Evolutionary conservation across 495 filamentous ascomycete species (phyloP).

Genomic region (Penicillium waksmanii): DNA sequence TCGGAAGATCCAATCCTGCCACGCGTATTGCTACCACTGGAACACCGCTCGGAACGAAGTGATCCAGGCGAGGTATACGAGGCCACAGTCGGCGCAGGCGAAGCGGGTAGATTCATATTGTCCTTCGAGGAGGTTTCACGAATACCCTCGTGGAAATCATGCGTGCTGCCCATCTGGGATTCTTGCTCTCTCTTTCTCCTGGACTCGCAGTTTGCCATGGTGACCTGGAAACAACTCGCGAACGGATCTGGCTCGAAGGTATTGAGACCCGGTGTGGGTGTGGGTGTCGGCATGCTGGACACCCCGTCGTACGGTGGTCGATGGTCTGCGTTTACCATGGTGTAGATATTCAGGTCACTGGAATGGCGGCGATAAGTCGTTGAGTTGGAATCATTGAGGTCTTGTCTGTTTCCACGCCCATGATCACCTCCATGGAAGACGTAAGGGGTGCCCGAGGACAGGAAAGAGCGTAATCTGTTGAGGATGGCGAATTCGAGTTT

Average conservation of each 20-base stretch:
- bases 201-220: not conserved
- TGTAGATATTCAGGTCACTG: constrained; percentile 24
- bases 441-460: not conserved
- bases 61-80: not conserved
- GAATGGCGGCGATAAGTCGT: constrained; percentile 13
- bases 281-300: too few relatives aligned
- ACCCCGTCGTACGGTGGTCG: not conserved
- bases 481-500: constrained; percentile 64
- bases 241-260: not conserved
- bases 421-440: not conserved
- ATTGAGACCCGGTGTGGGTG: not conserved
- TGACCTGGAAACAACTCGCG: not conserved
- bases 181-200: not conserved
- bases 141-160: constrained; percentile 26
- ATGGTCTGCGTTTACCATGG: not conserved
- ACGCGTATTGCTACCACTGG: not conserved
- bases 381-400: constrained; percentile 12
- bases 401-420: not conserved
- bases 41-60: too few relatives aligned
- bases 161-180: constrained; percentile 5
- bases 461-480: constrained; percentile 15
- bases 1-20: constrained; percentile 4
- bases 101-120: constrained; percentile 4
- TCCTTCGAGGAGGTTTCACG: constrained; percentile 22
- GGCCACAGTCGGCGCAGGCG: not conserved